A percentile compares a stretch with the other conserved stretches of the same genome.
Conservation (phyloP, 2,329 filamentous ascomycete species). For the Hirsutella thompsonii region DNA sequence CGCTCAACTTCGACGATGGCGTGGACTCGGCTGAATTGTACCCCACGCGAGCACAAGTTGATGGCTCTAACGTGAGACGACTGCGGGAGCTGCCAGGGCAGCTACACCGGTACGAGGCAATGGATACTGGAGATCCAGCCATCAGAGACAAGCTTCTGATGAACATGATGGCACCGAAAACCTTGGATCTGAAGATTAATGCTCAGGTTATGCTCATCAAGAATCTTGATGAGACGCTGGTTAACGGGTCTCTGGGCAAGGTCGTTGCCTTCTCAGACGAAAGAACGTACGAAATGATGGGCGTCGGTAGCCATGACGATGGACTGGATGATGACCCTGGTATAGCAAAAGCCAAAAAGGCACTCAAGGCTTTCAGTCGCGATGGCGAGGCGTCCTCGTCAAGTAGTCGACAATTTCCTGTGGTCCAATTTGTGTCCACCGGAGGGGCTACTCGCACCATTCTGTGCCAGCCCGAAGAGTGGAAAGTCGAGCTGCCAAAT, state of each 20-base stretch:
- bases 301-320: conserved; percentile 30
- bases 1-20: conserved; percentile 58
- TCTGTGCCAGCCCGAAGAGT: conserved; percentile 75
- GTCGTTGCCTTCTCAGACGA: conserved; percentile 39
- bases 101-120: conserved; percentile 54
- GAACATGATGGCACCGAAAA: conserved; percentile 87
- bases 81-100: conserved; percentile 62
- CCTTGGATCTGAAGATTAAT: conserved; percentile 72
- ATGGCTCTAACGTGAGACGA: conserved; percentile 66
- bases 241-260: conserved; percentile 87
- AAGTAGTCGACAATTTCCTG: conserved; percentile 53
- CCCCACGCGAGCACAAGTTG: conserved; percentile 81
- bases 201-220: conserved; percentile 99
- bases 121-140: conserved; percentile 60
- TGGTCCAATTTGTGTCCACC: conserved; percentile 68
- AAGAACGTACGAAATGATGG: conserved; percentile 22
- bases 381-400: conserved; percentile 26
- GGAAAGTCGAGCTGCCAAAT: conserved; percentile 95
- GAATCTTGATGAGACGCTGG: conserved; percentile 85
- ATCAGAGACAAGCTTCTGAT: conserved; percentile 65
- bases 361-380: conserved; percentile 37
- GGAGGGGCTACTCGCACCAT: conserved; percentile 56
- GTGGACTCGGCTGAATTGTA: conserved; percentile 74
- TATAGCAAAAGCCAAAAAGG: conserved; percentile 38
- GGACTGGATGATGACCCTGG: conserved; percentile 18